phyloP scores from a whole-genome alignment of 768 basidiomycete genomes.

The Postia placenta region DNA sequence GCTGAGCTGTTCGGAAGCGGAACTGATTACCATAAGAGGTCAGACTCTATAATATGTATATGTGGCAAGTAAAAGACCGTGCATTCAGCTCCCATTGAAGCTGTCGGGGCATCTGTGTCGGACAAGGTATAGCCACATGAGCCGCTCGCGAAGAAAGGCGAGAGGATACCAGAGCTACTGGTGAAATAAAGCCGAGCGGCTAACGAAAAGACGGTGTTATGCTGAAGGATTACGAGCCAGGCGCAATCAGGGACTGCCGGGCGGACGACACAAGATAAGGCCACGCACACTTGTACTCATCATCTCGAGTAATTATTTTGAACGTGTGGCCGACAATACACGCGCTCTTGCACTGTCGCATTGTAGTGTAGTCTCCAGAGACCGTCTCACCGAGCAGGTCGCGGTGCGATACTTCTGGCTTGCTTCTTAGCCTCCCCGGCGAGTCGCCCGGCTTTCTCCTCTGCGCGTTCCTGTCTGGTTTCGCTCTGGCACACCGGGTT shows the following conservation, averaged over 20 bases:
- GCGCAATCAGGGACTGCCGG: conserved; percentile 3
- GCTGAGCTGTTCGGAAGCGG: conserved; percentile 72
- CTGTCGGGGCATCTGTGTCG: conserved; percentile 2
- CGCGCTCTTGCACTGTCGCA: conserved; percentile 71
- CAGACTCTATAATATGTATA: conserved; percentile 68
- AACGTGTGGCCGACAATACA: conserved; percentile 73
- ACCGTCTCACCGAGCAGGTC: conserved; percentile 49
- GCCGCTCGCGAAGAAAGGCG: conserved; percentile 20
- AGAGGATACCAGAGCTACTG: conserved; percentile 28
- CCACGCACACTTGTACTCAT: conserved; percentile 61
- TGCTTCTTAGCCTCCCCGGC: conserved; percentile 40
- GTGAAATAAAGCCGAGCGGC: conserved; percentile 65
- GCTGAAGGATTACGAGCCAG: conserved; percentile 69
- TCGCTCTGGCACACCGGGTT: conserved; percentile 60
- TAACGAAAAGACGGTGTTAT: conserved; percentile 69
- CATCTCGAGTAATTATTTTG: conserved; percentile 65
- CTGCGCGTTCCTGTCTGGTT: conserved; percentile 42
- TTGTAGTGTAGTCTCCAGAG: conserved; percentile 65
- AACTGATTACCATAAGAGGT: conserved; percentile 86
- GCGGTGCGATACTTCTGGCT: conserved; percentile 42
- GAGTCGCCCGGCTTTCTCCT: conserved; percentile 40
- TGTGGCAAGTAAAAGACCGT: conserved; percentile 61
- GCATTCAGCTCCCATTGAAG: conserved; percentile 5
- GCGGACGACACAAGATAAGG: not conserved
- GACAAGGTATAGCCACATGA: too few species aligned